Evolutionary conservation across 148 eudicot genomes (phyloP).

Genomic region (Rhododendron simsii): DNA sequence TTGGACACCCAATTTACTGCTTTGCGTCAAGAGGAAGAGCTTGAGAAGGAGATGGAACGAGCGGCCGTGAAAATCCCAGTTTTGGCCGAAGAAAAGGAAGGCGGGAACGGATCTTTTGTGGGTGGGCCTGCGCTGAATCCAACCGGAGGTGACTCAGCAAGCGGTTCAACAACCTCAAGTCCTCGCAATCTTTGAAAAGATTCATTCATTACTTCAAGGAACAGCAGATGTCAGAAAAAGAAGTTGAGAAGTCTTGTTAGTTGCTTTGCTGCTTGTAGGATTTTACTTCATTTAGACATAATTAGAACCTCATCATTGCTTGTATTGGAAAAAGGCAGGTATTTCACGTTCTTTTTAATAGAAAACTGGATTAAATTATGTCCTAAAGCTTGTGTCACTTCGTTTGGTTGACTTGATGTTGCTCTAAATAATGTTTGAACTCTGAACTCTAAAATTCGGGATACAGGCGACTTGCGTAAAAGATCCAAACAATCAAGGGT

Average conservation of each 20-base stretch:
- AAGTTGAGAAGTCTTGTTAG: background rate
- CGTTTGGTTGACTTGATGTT: background rate
- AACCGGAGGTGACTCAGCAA: constrained; percentile 38
- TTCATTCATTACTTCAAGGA: background rate
- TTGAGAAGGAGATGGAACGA: constrained; percentile 93
- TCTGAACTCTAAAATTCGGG: background rate
- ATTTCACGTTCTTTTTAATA: background rate
- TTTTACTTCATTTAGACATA: constrained; percentile 11
- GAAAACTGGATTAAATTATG: background rate
- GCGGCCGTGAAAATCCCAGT: constrained; percentile 73
- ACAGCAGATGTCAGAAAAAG: background rate
- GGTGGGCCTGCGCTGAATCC: constrained; percentile 41
- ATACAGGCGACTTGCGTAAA: background rate
- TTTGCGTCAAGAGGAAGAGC: constrained; percentile 78
- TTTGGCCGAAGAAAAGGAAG: constrained; percentile 34
- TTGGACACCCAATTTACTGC: constrained; percentile 84
- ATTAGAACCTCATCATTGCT: background rate
- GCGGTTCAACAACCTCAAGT: constrained; percentile 34
- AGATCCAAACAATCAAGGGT: background rate
- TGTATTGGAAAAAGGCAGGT: constrained; percentile 5
- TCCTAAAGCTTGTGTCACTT: background rate
- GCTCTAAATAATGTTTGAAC: background rate
- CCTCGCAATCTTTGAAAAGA: constrained; percentile 23
- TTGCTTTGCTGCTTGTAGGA: constrained; percentile 7
- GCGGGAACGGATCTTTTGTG: constrained; percentile 30